Percentiles rank a stretch among this genome's conserved stretches.
Evolutionary conservation across 2,329 filamentous ascomycete species (phyloP).

Genomic region (Calonectria naviculata): DNA sequence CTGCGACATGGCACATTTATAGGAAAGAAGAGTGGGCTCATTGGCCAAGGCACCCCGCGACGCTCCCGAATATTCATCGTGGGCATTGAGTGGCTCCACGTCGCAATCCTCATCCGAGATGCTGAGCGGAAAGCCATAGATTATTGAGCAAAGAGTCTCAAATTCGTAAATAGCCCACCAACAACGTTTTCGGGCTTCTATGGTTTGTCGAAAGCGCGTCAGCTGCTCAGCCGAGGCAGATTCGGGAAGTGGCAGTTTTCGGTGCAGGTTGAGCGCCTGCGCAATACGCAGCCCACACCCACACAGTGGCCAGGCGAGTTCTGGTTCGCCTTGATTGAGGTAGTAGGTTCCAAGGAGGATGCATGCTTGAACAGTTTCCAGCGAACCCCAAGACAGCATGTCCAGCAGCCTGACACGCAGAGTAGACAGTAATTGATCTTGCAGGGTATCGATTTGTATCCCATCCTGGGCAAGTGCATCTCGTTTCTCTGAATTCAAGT

Average conservation of each 20-base stretch:
- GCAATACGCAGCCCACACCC: constrained; percentile 49
- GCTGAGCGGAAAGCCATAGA: constrained; percentile 49
- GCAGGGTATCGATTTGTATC: neutral
- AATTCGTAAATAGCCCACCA: constrained; percentile 56
- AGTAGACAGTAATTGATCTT: neutral
- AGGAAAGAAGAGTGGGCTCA: constrained; percentile 25
- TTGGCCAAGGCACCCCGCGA: neutral
- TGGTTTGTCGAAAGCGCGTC: neutral
- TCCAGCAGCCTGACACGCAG: constrained; percentile 25
- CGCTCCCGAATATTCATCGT: constrained; percentile 29
- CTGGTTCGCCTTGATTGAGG: constrained; percentile 48
- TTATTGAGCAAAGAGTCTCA: constrained; percentile 53
- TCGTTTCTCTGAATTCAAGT: constrained; percentile 5
- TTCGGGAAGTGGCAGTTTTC: neutral
- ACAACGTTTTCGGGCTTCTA: constrained; percentile 46
- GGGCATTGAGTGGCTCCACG: constrained; percentile 42
- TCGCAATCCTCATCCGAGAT: constrained; percentile 47
- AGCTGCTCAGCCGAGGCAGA: neutral
- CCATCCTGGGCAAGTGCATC: neutral
- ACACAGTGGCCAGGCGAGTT: constrained; percentile 51
- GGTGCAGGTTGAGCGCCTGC: constrained; percentile 48
- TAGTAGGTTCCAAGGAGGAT: constrained; percentile 51
- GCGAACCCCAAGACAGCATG: constrained; percentile 27
- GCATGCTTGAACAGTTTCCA: constrained; percentile 48
- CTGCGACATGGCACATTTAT: constrained; percentile 35